phyloP scores from a whole-genome alignment of 164 flowering plant genomes.

The Liriodendron chinense region DNA sequence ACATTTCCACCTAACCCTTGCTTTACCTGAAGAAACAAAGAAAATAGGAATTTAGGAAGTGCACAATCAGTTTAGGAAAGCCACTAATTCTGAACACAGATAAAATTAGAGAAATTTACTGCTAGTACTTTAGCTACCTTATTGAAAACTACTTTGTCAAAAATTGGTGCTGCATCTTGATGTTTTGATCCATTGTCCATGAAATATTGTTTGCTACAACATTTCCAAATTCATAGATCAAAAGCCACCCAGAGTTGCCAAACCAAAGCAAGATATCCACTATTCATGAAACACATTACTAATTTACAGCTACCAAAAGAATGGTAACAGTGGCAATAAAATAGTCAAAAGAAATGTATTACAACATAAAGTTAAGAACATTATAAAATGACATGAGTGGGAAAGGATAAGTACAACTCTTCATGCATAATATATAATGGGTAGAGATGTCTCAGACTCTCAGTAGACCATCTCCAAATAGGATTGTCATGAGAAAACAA shows the following conservation, averaged over 20 bases:
- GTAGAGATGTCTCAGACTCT: neutral
- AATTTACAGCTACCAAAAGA: neutral
- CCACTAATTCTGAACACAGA: neutral
- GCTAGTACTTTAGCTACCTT: conserved; percentile 47
- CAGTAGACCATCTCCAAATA: neutral
- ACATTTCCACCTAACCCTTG: conserved; percentile 91
- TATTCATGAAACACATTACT: neutral
- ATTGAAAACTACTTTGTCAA: conserved; percentile 73
- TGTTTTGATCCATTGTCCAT: conserved; percentile 68
- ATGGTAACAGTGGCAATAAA: neutral
- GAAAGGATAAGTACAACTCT: neutral
- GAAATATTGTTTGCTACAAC: conserved; percentile 61
- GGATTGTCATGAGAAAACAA: neutral
- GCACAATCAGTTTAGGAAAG: neutral
- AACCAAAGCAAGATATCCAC: neutral
- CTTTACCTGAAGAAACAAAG: conserved; percentile 53
- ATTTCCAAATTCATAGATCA: conserved; percentile 14
- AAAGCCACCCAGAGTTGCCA: neutral
- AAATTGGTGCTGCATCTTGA: conserved; percentile 68
- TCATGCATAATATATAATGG: neutral
- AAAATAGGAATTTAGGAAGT: neutral
- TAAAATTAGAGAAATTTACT: conserved; percentile 1
- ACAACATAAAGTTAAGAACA: no score
- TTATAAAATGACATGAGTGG: neutral
- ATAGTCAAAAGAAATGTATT: no score